Evolutionary conservation across 495 filamentous ascomycete genomes (phyloP), one percentile per base, ranked within the genome.

Genomic region (Echria macrotheca): DNA sequence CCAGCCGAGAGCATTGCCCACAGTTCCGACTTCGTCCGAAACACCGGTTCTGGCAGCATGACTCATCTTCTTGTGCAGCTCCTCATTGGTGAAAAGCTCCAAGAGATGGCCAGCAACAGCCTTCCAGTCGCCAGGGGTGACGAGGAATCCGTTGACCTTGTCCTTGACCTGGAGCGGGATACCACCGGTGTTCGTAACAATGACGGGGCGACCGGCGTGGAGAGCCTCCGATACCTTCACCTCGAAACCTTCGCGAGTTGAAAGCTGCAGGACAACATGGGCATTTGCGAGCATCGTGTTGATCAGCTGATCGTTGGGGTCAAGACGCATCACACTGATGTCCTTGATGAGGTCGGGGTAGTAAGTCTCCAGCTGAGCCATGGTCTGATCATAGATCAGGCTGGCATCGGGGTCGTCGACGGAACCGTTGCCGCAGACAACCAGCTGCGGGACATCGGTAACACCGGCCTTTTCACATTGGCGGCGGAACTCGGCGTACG

Each of bases 201-300:
- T 89, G 38, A 91, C 77, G 2, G 89, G 89, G 9, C 85, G 81
- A 18, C 89, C 89, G 54, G 91, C 89, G 64, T 91, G 88, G 6
- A 91, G 73, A 21, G 87, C 89, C 64, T 95, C 89, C 0, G 85
- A 89, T 12, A 95, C 88, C 67, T 94, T 95, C 47, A 93, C 84
- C 62, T 95, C 88, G 57, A 95, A 95, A 2, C 88, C 89, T 63
- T 95, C 89, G 15, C 85, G 80, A 1, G 81, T 89, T 6, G 86
- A 91, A 14, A 95, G 77, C 64, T 95, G 89, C 29, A 91, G 72
- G 0, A 80, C 84, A 17, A 90, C 76, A 47, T 81, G 79, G 2
- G 86, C 82, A 38, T 82, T 82, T 29, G 84, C 82, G 31, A 95
- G 70, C n/a, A 95, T 65, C 0, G 84, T 82, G 58, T 93, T 90